These are phyloP conservation scores for Ophiocytium majus DNA, from an alignment of 352 stramenopile genomes.

Conservation along the genomic window DNA sequence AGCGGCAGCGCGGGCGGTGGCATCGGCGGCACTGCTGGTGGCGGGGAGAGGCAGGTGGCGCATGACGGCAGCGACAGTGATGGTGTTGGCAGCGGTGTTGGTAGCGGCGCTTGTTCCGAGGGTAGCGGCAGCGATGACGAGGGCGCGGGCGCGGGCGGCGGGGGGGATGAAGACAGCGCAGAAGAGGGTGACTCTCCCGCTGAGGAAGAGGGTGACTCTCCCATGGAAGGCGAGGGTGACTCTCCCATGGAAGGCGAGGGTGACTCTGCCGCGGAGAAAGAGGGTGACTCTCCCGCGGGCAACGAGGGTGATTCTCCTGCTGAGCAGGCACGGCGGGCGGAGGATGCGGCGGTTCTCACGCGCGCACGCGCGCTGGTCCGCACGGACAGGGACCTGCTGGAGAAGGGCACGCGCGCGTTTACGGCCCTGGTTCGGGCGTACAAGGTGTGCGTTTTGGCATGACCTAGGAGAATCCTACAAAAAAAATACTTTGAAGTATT, in stretches of 20 bases:
- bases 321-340: not conserved
- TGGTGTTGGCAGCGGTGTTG: not conserved
- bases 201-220: not conserved
- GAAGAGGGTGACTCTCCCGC: not conserved
- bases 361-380: not conserved
- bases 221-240: not conserved
- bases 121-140: not conserved
- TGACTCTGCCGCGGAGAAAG: not conserved
- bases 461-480: too few species aligned
- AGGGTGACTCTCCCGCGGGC: constrained; percentile 60
- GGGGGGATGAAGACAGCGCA: not conserved
- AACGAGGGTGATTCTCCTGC: not conserved
- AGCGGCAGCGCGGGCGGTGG: not conserved
- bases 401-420: constrained; percentile 97
- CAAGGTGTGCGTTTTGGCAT: constrained; percentile 97
- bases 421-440: constrained; percentile 98
- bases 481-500: too few species aligned
- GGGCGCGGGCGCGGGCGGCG: not conserved
- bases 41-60: too few species aligned
- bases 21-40: too few species aligned
- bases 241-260: not conserved
- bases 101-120: not conserved
- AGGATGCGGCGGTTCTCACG: not conserved
- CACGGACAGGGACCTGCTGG: constrained; percentile 77
- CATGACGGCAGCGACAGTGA: not conserved